phyloP scores from a whole-genome alignment of 2,329 filamentous ascomycete genomes.

The Chalara sp. region DNA sequence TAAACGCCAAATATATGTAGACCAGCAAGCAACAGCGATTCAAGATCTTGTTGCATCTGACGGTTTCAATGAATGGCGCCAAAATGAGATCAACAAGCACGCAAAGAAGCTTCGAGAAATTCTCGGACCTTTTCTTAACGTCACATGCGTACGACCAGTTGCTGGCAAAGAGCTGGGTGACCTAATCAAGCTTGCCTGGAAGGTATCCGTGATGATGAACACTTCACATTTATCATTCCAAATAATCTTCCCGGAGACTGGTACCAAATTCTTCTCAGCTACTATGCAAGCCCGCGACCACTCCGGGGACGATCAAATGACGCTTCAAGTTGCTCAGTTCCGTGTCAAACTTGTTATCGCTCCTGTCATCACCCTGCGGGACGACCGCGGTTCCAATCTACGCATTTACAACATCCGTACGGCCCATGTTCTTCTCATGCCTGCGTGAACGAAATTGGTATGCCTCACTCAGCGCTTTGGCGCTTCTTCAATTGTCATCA shows the following conservation, averaged over 20 bases:
- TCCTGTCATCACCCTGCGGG: constrained; percentile 46
- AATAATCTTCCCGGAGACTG: constrained; percentile 44
- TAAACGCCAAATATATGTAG: constrained; percentile 28
- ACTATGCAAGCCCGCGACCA: constrained; percentile 39
- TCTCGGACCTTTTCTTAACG: constrained; percentile 36
- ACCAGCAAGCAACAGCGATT: constrained; percentile 30
- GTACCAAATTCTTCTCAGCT: constrained; percentile 40
- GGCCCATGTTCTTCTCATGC: constrained; percentile 23
- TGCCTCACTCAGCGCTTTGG: too few species aligned
- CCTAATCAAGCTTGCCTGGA: constrained; percentile 18
- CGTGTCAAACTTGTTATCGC: constrained; percentile 48
- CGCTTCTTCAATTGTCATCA: too few species aligned
- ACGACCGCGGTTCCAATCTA: constrained; percentile 31
- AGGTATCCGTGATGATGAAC: constrained; percentile 38
- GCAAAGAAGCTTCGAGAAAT: constrained; percentile 33
- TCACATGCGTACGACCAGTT: constrained; percentile 25
- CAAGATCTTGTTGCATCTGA: constrained; percentile 31
- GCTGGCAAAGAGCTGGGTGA: constrained; percentile 33
- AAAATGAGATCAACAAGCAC: constrained; percentile 12
- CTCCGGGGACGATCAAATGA: constrained; percentile 31
- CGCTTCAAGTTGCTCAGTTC: constrained; percentile 43
- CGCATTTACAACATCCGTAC: constrained; percentile 5
- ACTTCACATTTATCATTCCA: constrained; percentile 34
- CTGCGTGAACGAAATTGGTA: too few species aligned
- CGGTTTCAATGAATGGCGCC: constrained; percentile 24